Base-by-base conservation (phyloP, 2,329 filamentous ascomycete genomes). In the Fusarium coffeatum region DNA sequence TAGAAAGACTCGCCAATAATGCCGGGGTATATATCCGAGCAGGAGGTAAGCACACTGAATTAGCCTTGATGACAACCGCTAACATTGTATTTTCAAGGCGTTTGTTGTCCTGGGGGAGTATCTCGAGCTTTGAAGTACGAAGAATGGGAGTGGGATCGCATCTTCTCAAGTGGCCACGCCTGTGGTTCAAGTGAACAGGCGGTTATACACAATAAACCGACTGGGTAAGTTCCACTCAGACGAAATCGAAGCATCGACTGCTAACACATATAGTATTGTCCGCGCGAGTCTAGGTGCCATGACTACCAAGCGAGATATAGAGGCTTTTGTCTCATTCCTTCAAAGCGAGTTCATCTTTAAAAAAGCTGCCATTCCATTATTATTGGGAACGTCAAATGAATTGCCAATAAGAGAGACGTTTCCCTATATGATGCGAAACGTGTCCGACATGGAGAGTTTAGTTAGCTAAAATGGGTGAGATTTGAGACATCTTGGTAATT, bases 231-330 rank as follows among this genome's bases (percentile, higher is more conserved):
- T 40, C 8, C 3, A 28, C n/a, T 5, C 23, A 27, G 3, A 13
- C 10, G 8, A 43, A 34, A 27, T 5, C 28, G 3, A n/a, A 11
- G 8, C 15, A n/a, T 34, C 8, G 28, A 22, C 20, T 47, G 15
- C 67, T 73, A 23, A 75, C 50, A 13, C 30, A 6, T 25, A 15
- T 64, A 85, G 89, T 1, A 87, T 90, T 45, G 86, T 90, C 9
- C 82, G 89, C 22, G 86, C 85, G 8, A 89, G 87, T 62, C 79
- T 91, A 3, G 89, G 89, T 0, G 87, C 88, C 15, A 89, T 89
- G 86, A 89, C 85, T 65, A 89, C 86, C 4, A 75, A 82, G 22
- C 76, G 80, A 5, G 89, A 90, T 66, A 82, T 90, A 16, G 82
- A 87, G 22, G 74, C 76, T 1, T 83, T 88, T 40, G 53, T 87